A percentile compares a stretch with the other conserved stretches of the same genome.
Conservation (phyloP, 345 rosid species). For the Firmiana major region DNA sequence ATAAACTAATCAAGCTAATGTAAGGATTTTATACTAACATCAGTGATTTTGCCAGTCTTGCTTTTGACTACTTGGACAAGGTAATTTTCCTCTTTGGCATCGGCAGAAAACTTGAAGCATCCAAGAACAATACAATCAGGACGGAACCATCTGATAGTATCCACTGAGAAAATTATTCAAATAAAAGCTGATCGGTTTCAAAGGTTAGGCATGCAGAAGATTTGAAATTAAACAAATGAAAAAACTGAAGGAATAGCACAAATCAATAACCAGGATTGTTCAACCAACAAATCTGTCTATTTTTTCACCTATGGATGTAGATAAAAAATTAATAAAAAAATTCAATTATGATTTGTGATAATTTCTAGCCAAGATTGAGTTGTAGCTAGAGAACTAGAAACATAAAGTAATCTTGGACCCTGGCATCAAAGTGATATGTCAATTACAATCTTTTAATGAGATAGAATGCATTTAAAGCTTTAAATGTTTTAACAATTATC, state of each 20-base stretch:
- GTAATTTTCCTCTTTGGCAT: conserved; percentile 72
- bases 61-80: conserved; percentile 71
- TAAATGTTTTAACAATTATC: background rate
- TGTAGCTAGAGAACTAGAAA: background rate
- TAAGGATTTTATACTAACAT: conserved; percentile 46
- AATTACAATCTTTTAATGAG: background rate
- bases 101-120: conserved; percentile 57
- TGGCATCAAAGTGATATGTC: background rate
- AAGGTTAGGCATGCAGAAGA: background rate
- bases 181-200: conserved; percentile 26
- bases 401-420: background rate
- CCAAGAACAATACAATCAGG: conserved; percentile 71
- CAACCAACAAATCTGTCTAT: background rate
- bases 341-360: background rate
- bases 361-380: background rate
- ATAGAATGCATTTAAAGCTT: background rate
- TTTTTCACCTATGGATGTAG: background rate
- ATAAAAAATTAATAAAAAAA: background rate
- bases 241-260: background rate
- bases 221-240: background rate
- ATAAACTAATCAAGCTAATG: background rate
- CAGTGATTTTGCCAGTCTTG: conserved; percentile 59
- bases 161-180: conserved; percentile 59
- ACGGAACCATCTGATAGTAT: conserved; percentile 83
- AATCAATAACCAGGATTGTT: background rate